Percentiles rank a stretch among this genome's conserved stretches.
These are phyloP conservation scores for Penicillium polonicum DNA, from an alignment of 2,329 filamentous ascomycete genomes.

Conservation along the genomic window DNA sequence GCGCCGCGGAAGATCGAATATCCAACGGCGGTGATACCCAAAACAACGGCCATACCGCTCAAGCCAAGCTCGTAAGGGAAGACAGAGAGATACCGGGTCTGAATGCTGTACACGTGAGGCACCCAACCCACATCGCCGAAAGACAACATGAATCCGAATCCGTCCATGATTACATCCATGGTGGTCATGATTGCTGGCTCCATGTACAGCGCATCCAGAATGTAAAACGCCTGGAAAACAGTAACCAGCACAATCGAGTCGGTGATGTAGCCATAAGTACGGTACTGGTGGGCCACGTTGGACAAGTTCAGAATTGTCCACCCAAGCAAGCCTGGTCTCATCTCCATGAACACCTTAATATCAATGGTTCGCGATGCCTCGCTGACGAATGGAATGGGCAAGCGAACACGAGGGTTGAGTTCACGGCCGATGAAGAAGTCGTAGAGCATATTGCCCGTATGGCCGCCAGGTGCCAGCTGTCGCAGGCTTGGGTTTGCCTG, in stretches of 20 bases:
- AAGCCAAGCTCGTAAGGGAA: slow-evolving; percentile 78
- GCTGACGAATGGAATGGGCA: slow-evolving; percentile 70
- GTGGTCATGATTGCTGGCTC: slow-evolving; percentile 87
- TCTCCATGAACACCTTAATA: slow-evolving; percentile 84
- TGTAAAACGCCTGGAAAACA: slow-evolving; percentile 74
- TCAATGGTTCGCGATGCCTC: slow-evolving; percentile 64
- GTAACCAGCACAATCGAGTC: slow-evolving; percentile 83
- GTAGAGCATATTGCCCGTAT: slow-evolving; percentile 81
- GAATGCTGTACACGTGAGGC: slow-evolving; percentile 82
- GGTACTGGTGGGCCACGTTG: slow-evolving; percentile 85
- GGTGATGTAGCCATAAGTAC: slow-evolving; percentile 75
- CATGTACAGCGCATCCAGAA: slow-evolving; percentile 81
- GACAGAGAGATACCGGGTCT: slow-evolving; percentile 78
- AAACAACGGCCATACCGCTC: slow-evolving; percentile 62
- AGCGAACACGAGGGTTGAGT: slow-evolving; percentile 77
- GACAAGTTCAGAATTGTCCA: slow-evolving; percentile 85
- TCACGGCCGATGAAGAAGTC: slow-evolving; percentile 97
- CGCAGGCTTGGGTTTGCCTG: slow-evolving; percentile 69
- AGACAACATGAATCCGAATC: slow-evolving; percentile 91
- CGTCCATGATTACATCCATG: slow-evolving; percentile 90
- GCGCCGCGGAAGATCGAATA: slow-evolving; percentile 91
- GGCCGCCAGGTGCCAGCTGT: slow-evolving; percentile 77
- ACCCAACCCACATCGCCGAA: slow-evolving; percentile 94
- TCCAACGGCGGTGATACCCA: slow-evolving; percentile 67
- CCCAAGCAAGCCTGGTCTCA: slow-evolving; percentile 86